Conservation (phyloP, 768 basidiomycete species). For the Leccinum broughii region DNA sequence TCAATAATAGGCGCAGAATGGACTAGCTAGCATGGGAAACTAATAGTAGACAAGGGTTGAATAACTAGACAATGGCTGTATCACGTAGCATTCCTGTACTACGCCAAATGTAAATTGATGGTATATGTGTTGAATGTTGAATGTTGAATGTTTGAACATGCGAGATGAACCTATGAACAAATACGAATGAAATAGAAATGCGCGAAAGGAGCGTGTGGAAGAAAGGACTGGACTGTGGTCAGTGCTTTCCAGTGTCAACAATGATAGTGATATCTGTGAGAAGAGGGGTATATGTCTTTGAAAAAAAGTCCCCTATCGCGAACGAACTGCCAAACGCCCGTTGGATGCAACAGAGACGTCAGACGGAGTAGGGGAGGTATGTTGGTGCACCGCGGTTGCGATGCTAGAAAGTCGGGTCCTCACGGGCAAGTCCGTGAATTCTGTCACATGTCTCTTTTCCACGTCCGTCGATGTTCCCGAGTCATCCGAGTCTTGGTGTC, state of each 20-base stretch:
- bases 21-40: constrained; percentile 36
- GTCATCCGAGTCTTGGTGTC: constrained; percentile 31
- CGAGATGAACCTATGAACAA: constrained; percentile 21
- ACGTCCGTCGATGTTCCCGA: constrained; percentile 33
- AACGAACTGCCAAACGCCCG: constrained; percentile 24
- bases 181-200: constrained; percentile 23
- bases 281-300: constrained; percentile 23
- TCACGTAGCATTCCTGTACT: constrained; percentile 30
- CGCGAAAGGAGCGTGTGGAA: constrained; percentile 19
- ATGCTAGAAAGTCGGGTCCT: constrained; percentile 59
- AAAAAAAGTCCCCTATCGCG: constrained; percentile 21
- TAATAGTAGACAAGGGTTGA: constrained; percentile 20
- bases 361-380: constrained; percentile 40
- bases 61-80: constrained; percentile 17
- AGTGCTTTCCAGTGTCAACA: constrained; percentile 19
- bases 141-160: constrained; percentile 15
- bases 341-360: constrained; percentile 38
- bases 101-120: constrained; percentile 17
- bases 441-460: constrained; percentile 31
- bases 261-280: constrained; percentile 19
- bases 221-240: constrained; percentile 16
- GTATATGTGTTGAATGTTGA: constrained; percentile 27
- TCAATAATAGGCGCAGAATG: constrained; percentile 74
- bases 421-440: constrained; percentile 37
- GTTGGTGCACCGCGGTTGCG: constrained; percentile 50